Percentiles rank a stretch among this genome's conserved stretches.
Conservation (phyloP, 2,329 filamentous ascomycete species). For the Penicillium aurantiogriseum region DNA sequence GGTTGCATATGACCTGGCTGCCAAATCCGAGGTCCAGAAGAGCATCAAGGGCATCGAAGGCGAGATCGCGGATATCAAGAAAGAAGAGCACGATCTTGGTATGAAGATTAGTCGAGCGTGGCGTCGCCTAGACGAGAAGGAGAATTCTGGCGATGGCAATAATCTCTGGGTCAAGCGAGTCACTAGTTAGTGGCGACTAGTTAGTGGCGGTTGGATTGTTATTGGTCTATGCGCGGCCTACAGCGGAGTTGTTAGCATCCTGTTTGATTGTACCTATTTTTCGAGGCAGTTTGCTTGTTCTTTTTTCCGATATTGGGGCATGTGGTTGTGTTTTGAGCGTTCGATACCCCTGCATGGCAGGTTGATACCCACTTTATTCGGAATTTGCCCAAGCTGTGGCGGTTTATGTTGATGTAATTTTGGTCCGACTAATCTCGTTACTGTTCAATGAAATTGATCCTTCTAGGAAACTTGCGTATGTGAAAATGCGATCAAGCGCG, state of each 20-base stretch:
- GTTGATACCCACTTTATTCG: constrained; percentile 11
- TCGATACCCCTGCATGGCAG: constrained; percentile 7
- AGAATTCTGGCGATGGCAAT: constrained; percentile 49
- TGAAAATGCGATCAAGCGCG: constrained; percentile 9
- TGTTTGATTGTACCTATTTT: not conserved
- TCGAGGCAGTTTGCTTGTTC: not conserved
- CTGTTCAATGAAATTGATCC: not conserved
- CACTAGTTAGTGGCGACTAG: constrained; percentile 62
- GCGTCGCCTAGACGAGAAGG: constrained; percentile 69
- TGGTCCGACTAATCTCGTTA: not conserved
- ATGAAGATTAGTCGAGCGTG: constrained; percentile 71
- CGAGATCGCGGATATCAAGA: constrained; percentile 70
- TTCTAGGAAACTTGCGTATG: not conserved
- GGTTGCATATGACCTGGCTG: constrained; percentile 65
- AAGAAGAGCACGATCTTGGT: constrained; percentile 76
- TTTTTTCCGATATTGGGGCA: constrained; percentile 1
- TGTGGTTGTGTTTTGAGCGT: constrained; percentile 7
- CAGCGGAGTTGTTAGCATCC: not conserved
- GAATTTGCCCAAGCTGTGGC: not conserved
- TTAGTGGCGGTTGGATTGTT: constrained; percentile 36
- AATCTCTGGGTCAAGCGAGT: constrained; percentile 77
- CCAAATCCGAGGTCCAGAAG: constrained; percentile 54
- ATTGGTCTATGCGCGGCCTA: not conserved
- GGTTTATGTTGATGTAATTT: constrained; percentile 1
- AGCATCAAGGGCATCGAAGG: constrained; percentile 65